Conservation (phyloP, 1,284 basidiomycete genomes). For the Coniferiporia sulphurascens region DNA sequence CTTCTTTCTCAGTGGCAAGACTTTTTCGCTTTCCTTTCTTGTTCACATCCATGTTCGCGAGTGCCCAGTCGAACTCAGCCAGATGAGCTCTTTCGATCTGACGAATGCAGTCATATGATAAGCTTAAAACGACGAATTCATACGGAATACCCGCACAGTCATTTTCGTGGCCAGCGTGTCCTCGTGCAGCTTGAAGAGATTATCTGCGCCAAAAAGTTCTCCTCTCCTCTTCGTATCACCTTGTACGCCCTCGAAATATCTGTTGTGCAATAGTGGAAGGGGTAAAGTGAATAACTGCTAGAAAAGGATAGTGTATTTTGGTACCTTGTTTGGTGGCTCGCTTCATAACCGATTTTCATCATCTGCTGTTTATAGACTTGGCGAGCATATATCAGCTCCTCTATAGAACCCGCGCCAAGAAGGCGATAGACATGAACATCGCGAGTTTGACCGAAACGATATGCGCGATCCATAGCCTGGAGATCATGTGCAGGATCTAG, state of each 20-base stretch:
- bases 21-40: conserved; percentile 35
- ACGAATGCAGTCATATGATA: background rate
- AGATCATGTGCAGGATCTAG: conserved; percentile 84
- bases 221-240: conserved; percentile 69
- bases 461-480: conserved; percentile 87
- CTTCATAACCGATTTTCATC: conserved; percentile 82
- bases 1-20: conserved; percentile 33
- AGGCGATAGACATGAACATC: conserved; percentile 84
- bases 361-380: conserved; percentile 89
- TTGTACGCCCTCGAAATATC: conserved; percentile 79
- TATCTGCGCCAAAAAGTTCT: conserved; percentile 78
- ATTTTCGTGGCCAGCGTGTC: conserved; percentile 66
- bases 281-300: background rate
- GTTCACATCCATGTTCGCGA: conserved; percentile 55
- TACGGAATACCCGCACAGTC: conserved; percentile 40
- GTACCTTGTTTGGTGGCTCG: conserved; percentile 72
- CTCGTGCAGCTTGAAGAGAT: conserved; percentile 80
- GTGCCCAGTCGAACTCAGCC: conserved; percentile 71
- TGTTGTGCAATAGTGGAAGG: conserved; percentile 24
- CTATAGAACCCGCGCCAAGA: conserved; percentile 81
- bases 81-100: conserved; percentile 74
- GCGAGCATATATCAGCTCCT: conserved; percentile 80
- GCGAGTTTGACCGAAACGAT: conserved; percentile 82
- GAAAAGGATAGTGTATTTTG: background rate
- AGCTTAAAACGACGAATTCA: background rate